Base-by-base conservation (phyloP, 768 basidiomycete species). In the Agaricus blazei region DNA sequence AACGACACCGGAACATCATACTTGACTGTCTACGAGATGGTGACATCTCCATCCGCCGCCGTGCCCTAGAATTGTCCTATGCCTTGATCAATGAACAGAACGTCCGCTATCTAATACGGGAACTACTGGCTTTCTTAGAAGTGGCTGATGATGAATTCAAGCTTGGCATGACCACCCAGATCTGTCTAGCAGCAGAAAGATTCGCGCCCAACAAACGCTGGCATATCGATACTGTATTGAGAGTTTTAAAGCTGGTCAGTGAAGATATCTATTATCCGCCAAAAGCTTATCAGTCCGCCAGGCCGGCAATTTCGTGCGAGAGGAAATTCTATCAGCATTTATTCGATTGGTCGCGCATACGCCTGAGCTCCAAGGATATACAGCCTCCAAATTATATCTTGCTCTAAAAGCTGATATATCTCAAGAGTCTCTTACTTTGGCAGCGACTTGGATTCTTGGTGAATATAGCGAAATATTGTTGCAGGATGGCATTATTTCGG, bases 131-230 rank as follows among this genome's bases (percentile, higher is more conserved):
- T 1, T 99, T 98, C 83, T 81, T 99, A 14, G 96, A 98, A 64
- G 92, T 98, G 19, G 96, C 97, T 29, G 97, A 98, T 65, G 95
- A 98, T 59, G 97, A 99, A 68, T 99, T 99, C 77, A 99, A 99
- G 73, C 82, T 93, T 12, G 90, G 93, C 1, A 88, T 99, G 85
- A 99, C 97, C 0, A 98, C 96, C 0, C 96, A 99, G 69, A 94
- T 99, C 47, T 92, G 88, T 52, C 75, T 98, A 26, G 96, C 94
- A 2, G 97, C 97, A 0, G 97, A 99, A 70, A 79, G 94, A 44
- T 98, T 92, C 66, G 96, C 96, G 0, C 97, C 97, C 0, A 98
- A 96, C 70, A 95, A 95, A 71, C 80, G 97, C 60, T 99, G 96
- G 96, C 97, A 99, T 67, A 99, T 99, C 51, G 97, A 98, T 68